These are phyloP conservation scores for Cladophialophora bantiana DNA, from an alignment of 2,329 filamentous ascomycete genomes.

Conservation along the genomic window DNA sequence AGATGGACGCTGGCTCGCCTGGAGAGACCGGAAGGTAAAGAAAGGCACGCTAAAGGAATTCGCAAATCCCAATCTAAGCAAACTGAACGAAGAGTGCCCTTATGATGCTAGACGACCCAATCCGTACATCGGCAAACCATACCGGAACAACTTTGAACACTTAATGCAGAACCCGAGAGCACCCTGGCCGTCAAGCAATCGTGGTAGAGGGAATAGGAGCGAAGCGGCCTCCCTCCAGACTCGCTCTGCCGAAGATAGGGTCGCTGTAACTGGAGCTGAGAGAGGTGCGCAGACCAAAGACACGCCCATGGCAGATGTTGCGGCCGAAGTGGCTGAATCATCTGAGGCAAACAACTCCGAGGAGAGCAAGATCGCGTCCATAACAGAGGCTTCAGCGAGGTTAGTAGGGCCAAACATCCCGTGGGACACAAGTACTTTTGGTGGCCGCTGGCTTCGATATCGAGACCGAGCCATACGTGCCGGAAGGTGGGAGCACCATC, in stretches of 20 bases:
- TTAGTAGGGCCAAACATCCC: conserved; percentile 8
- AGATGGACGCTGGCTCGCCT: conserved; percentile 38
- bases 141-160: conserved; percentile 3
- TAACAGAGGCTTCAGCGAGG: background rate
- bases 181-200: conserved; percentile 30
- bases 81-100: conserved; percentile 33
- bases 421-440: conserved; percentile 30
- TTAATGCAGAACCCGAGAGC: conserved; percentile 6
- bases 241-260: background rate
- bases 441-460: conserved; percentile 32
- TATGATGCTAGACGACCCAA: conserved; percentile 31
- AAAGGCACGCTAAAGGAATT: conserved; percentile 16
- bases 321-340: background rate
- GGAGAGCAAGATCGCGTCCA: background rate
- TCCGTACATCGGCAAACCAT: conserved; percentile 25
- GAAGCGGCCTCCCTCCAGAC: background rate
- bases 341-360: background rate
- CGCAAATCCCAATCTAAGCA: conserved; percentile 17
- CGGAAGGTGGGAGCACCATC: conserved; percentile 20
- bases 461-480: conserved; percentile 31
- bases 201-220: background rate
- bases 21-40: conserved; percentile 35
- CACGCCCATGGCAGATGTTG: background rate
- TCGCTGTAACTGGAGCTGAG: background rate
- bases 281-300: background rate